Evolutionary conservation across 2,329 filamentous ascomycete species (phyloP), one percentile per base, ranked within the genome.

Genomic region (Aspergillus sp.): DNA sequence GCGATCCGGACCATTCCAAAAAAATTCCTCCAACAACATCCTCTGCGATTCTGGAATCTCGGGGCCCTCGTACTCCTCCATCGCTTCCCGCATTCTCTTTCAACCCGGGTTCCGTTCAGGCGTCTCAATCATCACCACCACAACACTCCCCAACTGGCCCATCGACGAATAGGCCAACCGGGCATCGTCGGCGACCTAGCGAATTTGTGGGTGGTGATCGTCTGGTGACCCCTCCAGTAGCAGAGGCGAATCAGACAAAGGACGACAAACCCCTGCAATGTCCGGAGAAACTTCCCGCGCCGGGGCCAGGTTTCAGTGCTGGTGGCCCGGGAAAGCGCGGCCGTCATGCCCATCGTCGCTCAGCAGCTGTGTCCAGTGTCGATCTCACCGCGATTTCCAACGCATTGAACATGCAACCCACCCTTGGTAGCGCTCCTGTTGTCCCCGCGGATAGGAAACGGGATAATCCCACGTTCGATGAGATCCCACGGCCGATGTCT

Each of bases 301-400:
- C 62, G 23, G 69, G 68, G 19, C 64, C 69, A 17, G 68, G 49
- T 9, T 68, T 68, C 27, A 59, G 63, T 45, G 63, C 73, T 30
- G 74, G 73, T 7, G 74, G 74, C 25, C 73, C 80, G 38, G 69
- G 75, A 46, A 77, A 33, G 25, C 23, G 83, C 52, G 79, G 87
- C 56, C 83, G 85, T 13, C 88, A 94, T 67, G 81, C 80, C 15
- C 90, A 96, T 64, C 82, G 88, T 50, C 82, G 91, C 51, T 95
- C 90, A 22, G 78, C 72, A 51, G 86, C 88, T 4, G 83, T 96
- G 44, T 95, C 90, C 1, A 86, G 83, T 49, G 87, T 91, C 61
- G 90, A 96, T 61, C 70, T 95, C 19, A 77, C 75, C 22, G 72
- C 78, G 39, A 75, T 77, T 43, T 64, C 77, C 13, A 71, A 75